Conservation (phyloP, 2,329 filamentous ascomycete genomes). For the Alternaria infectoria region DNA sequence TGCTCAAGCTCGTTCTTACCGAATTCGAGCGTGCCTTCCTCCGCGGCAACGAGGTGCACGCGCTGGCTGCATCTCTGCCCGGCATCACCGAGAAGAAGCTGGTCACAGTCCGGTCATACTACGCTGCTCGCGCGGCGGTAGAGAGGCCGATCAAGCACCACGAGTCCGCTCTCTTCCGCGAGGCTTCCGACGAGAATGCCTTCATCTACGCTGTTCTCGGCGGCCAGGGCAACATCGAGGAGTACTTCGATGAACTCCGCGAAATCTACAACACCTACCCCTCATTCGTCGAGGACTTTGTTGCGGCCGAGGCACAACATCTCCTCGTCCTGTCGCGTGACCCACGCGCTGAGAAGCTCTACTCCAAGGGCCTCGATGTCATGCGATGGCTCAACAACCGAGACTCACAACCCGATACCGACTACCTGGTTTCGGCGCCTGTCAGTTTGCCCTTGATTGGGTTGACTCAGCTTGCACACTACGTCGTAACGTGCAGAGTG, state of each 20-base stretch:
- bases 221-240: constrained; percentile 97
- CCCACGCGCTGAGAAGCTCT: constrained; percentile 89
- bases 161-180: constrained; percentile 89
- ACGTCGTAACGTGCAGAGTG: constrained; percentile 90
- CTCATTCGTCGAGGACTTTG: constrained; percentile 85
- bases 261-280: constrained; percentile 91
- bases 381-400: constrained; percentile 90
- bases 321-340: constrained; percentile 85
- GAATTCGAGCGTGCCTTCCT: constrained; percentile 97
- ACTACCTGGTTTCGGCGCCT: constrained; percentile 65
- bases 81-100: constrained; percentile 95
- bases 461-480: constrained; percentile 93
- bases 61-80: constrained; percentile 80
- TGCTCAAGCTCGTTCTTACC: constrained; percentile 88
- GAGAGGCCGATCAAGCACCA: constrained; percentile 89
- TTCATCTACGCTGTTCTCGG: constrained; percentile 94
- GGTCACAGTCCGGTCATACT: constrained; percentile 88
- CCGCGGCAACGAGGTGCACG: constrained; percentile 94
- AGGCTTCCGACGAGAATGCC: constrained; percentile 81
- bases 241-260: constrained; percentile 97
- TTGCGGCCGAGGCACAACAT: constrained; percentile 80
- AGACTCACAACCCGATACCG: constrained; percentile 88
- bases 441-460: constrained; percentile 95
- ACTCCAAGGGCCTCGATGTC: constrained; percentile 94
- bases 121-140: constrained; percentile 80